These are phyloP conservation scores for Phaeosphaeria sp. DNA, from an alignment of 2,329 filamentous ascomycete species.

Conservation along the genomic window DNA sequence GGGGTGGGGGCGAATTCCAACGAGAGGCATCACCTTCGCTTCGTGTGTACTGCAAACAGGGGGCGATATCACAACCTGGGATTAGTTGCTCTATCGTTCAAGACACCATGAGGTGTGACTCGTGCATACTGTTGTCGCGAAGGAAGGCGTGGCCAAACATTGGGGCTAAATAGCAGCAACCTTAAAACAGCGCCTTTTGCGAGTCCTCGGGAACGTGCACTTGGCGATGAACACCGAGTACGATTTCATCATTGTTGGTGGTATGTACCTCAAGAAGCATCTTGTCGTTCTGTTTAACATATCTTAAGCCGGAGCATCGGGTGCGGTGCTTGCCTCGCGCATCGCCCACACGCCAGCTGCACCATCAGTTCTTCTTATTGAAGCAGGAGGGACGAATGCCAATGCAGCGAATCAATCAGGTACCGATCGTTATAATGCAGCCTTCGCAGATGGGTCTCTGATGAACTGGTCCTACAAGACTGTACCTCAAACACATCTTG, in stretches of 20 bases:
- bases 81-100: neutral
- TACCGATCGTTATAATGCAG: constrained; percentile 60
- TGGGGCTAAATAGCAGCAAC: neutral
- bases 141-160: neutral
- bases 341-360: constrained; percentile 55
- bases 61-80: neutral
- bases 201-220: too few species aligned
- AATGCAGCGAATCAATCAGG: constrained; percentile 56
- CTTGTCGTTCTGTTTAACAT: neutral
- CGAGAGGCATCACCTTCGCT: neutral
- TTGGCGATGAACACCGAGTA: constrained; percentile 8
- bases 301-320: constrained; percentile 60
- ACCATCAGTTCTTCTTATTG: constrained; percentile 63
- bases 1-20: neutral
- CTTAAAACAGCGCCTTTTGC: neutral
- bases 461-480: constrained; percentile 59
- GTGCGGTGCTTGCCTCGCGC: constrained; percentile 59
- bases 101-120: neutral
- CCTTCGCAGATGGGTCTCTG: constrained; percentile 50
- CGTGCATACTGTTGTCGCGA: neutral
- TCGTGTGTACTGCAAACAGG: neutral
- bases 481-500: constrained; percentile 45
- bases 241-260: constrained; percentile 45
- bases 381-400: constrained; percentile 62
- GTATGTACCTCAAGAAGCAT: constrained; percentile 18